Percentiles rank a stretch among this genome's conserved stretches.
Conservation (phyloP, 2,329 filamentous ascomycete genomes). For the Colletotrichum australisinense region DNA sequence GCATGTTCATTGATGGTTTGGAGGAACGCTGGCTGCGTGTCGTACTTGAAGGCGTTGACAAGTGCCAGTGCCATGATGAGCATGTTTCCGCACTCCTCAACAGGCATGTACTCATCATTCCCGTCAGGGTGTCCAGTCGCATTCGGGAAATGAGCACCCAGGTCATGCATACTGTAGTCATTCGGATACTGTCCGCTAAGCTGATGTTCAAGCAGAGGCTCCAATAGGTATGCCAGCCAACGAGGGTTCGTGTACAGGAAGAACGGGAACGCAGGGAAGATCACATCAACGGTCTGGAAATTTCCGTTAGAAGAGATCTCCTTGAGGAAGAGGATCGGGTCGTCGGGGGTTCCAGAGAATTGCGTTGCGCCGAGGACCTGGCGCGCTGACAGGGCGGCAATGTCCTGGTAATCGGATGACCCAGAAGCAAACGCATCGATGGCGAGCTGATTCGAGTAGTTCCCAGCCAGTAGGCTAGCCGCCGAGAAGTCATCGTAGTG, state of each 20-base stretch:
- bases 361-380: slow-evolving; percentile 84
- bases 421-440: slow-evolving; percentile 79
- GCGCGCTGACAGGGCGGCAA: slow-evolving; percentile 80
- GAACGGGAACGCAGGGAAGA: slow-evolving; percentile 88
- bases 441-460: slow-evolving; percentile 79
- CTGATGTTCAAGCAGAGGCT: slow-evolving; percentile 85
- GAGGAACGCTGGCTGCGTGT: slow-evolving; percentile 67
- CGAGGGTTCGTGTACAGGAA: slow-evolving; percentile 86
- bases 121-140: slow-evolving; percentile 79
- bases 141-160: slow-evolving; percentile 79
- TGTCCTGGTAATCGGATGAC: slow-evolving; percentile 80
- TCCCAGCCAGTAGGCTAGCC: slow-evolving; percentile 72
- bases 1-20: slow-evolving; percentile 59
- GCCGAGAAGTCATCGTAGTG: slow-evolving; percentile 81
- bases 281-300: slow-evolving; percentile 87
- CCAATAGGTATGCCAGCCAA: slow-evolving; percentile 83
- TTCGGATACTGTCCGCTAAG: slow-evolving; percentile 87
- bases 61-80: slow-evolving; percentile 83
- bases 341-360: slow-evolving; percentile 78
- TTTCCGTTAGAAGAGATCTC: slow-evolving; percentile 90
- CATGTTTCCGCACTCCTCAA: slow-evolving; percentile 81
- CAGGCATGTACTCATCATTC: slow-evolving; percentile 79
- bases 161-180: slow-evolving; percentile 82
- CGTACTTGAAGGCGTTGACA: slow-evolving; percentile 78
- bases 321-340: slow-evolving; percentile 82